Base-by-base conservation (phyloP, 129 eudicot genomes). In the Flaveria ramosissima region DNA sequence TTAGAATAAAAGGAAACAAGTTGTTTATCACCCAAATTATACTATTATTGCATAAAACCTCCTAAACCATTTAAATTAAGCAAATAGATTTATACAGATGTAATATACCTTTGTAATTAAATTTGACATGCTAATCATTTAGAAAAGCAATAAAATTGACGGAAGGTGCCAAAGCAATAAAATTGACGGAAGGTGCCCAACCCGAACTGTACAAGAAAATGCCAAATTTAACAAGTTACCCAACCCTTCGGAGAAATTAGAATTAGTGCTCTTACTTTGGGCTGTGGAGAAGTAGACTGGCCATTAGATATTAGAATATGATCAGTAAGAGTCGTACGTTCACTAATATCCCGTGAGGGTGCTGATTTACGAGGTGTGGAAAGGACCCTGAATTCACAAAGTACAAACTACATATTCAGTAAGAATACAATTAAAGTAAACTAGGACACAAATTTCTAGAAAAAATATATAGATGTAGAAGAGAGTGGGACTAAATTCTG, bases 371-470 rank as follows among this genome's bases (percentile, higher is more conserved):
- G 83, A 50, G 87, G 87, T 24, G 83, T 89, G 63, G 89, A 75
- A 61, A 89, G 85, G 85, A 92, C 91, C 96, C 96, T 89, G 93
- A 39, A 68, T 53, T 78, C 64, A 83, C 19, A 65, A 78, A 76
- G 14, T 80, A 46, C 13, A 10, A 39, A 19, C 27, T 4, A 24
- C 55, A 69, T 50, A 56, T 39, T 65, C 13, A 72, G 45, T 23
- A 60, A 60, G 36, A 24, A 1, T 9, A 60, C 66, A 60, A 59
- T 59, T 59, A 24, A 10, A n/a, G 64, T 20, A 9, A 19, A 24
- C 30, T 23, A 60, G 3, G 15, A 23, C 12, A 9, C 39, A n/a
- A n/a, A n/a, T n/a, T n/a, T n/a, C n/a, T n/a, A n/a, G n/a, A n/a
- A n/a, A n/a, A n/a, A n/a, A n/a, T n/a, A n/a, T n/a, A n/a, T n/a